These are phyloP conservation scores for Gomphus bonarii DNA, from an alignment of 1,284 basidiomycete species.

Conservation along the genomic window DNA sequence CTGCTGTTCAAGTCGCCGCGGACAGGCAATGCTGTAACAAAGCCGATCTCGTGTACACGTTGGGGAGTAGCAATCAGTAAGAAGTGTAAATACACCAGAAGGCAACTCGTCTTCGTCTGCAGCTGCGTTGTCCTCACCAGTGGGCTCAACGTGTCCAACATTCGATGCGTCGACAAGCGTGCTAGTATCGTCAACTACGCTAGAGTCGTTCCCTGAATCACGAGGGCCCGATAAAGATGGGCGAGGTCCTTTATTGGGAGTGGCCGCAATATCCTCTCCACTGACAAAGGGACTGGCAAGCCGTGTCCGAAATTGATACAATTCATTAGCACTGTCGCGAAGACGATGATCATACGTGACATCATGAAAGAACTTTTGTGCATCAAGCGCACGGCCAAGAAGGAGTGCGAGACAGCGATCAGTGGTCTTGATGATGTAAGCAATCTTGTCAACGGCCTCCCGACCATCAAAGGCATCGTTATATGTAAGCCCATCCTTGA, in stretches of 20 bases:
- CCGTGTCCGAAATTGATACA: constrained; percentile 86
- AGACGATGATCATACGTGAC: constrained; percentile 97
- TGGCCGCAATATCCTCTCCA: constrained; percentile 47
- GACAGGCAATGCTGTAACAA: constrained; percentile 97
- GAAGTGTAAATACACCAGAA: constrained; percentile 90
- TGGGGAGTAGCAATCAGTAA: constrained; percentile 97
- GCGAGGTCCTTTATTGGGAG: constrained; percentile 22
- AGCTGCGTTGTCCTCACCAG: constrained; percentile 33
- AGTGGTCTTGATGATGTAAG: constrained; percentile 96
- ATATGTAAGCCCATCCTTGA: constrained; percentile 95
- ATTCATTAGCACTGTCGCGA: constrained; percentile 79
- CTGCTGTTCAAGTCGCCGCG: constrained; percentile 89
- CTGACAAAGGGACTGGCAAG: constrained; percentile 70
- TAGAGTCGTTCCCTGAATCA: constrained; percentile 22
- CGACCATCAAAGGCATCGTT: constrained; percentile 95
- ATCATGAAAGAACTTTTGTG: constrained; percentile 99
- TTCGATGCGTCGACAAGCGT: constrained; percentile 26
- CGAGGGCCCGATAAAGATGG: constrained; percentile 16
- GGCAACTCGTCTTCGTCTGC: constrained; percentile 71
- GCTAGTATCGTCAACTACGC: constrained; percentile 31
- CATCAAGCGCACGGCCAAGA: constrained; percentile 89
- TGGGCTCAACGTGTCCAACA: background rate
- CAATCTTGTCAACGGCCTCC: constrained; percentile 93
- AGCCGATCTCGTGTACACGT: constrained; percentile 90
- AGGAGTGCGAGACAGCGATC: constrained; percentile 94